Conservation (phyloP, 164 flowering plant genomes). For the Echeveria elegans region DNA sequence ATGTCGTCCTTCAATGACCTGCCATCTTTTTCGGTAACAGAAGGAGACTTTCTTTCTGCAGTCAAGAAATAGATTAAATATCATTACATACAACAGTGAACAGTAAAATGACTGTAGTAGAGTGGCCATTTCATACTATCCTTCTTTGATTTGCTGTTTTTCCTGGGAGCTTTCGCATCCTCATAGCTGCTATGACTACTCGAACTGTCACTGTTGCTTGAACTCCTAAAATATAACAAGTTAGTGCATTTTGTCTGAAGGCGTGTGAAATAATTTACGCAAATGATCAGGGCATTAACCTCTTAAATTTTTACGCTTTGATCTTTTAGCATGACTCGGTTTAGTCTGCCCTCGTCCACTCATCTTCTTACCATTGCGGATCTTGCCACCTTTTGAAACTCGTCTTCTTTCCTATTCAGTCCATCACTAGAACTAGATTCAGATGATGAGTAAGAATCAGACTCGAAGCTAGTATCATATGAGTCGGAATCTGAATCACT, state of each 20-base stretch:
- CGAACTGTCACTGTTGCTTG: slow-evolving; percentile 29
- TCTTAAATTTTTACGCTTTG: slow-evolving; percentile 33
- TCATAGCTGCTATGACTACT: slow-evolving; percentile 38
- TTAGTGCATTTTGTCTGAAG: neutral
- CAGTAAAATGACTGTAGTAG: neutral
- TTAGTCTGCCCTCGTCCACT: slow-evolving; percentile 24
- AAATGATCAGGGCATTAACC: slow-evolving; percentile 19
- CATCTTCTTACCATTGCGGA: slow-evolving; percentile 19
- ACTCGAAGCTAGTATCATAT: slow-evolving; percentile 23
- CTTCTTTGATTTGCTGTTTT: slow-evolving; percentile 13
- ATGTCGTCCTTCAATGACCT: slow-evolving; percentile 19
- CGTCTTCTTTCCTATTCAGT: slow-evolving; percentile 38
- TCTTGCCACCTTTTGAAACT: slow-evolving; percentile 27
- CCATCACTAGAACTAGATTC: slow-evolving; percentile 51
- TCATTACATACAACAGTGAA: slow-evolving; percentile 1
- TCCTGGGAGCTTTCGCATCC: slow-evolving; percentile 27
- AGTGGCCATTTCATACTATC: slow-evolving; percentile 10
- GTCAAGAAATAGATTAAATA: slow-evolving; percentile 16
- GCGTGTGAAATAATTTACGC: neutral
- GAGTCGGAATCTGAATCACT: slow-evolving; percentile 29
- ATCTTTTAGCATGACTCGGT: slow-evolving; percentile 25
- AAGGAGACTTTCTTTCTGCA: slow-evolving; percentile 20
- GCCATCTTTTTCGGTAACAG: slow-evolving; percentile 7
- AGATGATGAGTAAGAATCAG: slow-evolving; percentile 28
- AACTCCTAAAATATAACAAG: slow-evolving; percentile 25